Base-by-base conservation (phyloP, 202 grass and related monocot species). In the Bolboschoenoplectus hybrid region DNA sequence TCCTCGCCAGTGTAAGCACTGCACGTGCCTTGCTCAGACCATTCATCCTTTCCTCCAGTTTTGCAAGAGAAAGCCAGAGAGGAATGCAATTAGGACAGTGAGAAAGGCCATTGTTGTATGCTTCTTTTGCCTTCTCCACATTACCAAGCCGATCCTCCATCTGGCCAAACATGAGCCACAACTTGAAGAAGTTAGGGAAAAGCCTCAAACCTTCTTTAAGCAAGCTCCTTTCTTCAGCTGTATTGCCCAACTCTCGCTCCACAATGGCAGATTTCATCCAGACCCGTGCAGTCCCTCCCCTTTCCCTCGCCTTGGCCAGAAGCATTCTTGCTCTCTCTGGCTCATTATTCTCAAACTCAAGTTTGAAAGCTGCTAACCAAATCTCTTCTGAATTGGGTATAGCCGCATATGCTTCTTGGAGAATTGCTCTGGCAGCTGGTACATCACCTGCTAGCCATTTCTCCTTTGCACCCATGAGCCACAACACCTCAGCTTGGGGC, bases 401-500 rank as follows among this genome's bases (percentile, higher is more conserved):
- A 75, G 92, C 91, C 19, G 91, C 92, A 78, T 97, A 94, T 80
- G 92, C 95, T 91, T 97, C 95, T 84, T 94, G 95, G 36, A 97
- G 92, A 91, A 97, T 97, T 45, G 91, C 91, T 63, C 95, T 89
- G 65, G 95, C 95, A 81, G 92, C 79, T 81, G 89, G 92, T 26
- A 97, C 95, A 86, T 97, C 95, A 55, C 95, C 95, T 63, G 92
- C 91, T 6, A 97, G 75, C 95, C 95, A 97, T 52, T 97, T 97
- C 80, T 97, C 95, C 83, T 97, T 97, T 43, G 95, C 95, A 89
- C 92, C 91, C 95, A 97, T 97, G 49, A 97, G 89, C 95, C 95
- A 97, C 73, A 97, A 64, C 13, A 97, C 95, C 89, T 97, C 95
- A 85, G 92, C 95, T 62, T 92, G 89, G 47, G 95, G 95, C 52